Evolutionary conservation across 495 filamentous ascomycete species (phyloP), one percentile per base, ranked within the genome.

Genomic region (Cairneyella variabilis): DNA sequence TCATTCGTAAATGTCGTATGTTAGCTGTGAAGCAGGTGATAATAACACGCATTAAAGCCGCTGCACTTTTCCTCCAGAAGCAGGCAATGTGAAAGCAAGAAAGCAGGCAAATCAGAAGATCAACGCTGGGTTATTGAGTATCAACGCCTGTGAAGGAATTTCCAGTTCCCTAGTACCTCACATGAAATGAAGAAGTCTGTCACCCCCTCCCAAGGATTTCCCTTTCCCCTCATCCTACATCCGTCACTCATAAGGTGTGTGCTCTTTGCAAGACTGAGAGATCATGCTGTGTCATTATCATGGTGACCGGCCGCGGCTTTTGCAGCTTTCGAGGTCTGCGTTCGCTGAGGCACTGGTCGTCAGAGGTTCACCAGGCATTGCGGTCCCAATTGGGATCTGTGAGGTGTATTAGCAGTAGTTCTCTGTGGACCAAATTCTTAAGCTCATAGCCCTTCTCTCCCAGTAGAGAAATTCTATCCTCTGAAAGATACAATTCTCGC

Each of bases 331-430:
- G 68, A 43, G 73, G 71, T 43, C 51, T 65, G 23, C 69, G 72
- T 26, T 61, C 56, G 51, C 64, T 48, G 14, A 39, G 25, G 38
- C 54, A 36, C 16, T 53, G 26, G 26, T 39, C 26, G 27, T 48
- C 58, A 55, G 38, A 39, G 50, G 34, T 59, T 64, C 62, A 88
- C 85, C 85, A 89, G n/a, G 84, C 82, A 62, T 86, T 86, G 45
- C 84, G 75, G 67, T 89, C 85, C 85, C 85, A 89, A 68, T 86
- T 87, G 7, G 84, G 84, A 67, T 88, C 84, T 86, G 59, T 54
- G 47, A 38, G 42, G 36, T 21, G 49, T 60, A 62, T 54, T 64
- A 60, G 50, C 52, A 48, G n/a, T 10, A n/a, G 18, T 42, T 42
- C 18, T 42, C 22, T 18, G 23, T n/a, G 11, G 16, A 36, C 25